Base-by-base conservation (phyloP, 1,284 basidiomycete species). In the Ustilago tritici region DNA sequence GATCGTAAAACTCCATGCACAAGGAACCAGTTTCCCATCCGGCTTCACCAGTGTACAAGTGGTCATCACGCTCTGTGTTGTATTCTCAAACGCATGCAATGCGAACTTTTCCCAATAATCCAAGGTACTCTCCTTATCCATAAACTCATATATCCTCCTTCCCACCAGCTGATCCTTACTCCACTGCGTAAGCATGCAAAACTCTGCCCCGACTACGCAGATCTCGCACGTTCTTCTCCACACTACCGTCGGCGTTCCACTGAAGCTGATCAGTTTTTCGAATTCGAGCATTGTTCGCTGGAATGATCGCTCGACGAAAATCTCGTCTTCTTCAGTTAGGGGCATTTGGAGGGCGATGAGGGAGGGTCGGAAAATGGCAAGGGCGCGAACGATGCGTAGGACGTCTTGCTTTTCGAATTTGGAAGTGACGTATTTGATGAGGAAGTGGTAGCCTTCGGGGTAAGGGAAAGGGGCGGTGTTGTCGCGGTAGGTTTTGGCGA, bases 201-300 rank as follows among this genome's bases (percentile, higher is more conserved):
- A 99, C 87, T 99, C 95, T 2, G 95, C 93, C 0, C 95, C 95
- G 52, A 96, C 96, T 50, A 97, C 91, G 84, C 94, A 95, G 43
- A 99, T 95, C 88, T 99, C 97, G 84, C 96, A 96, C 17, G 97
- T 99, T 56, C 96, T 89, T 36, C 96, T 91, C 96, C 96, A 99
- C 2, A 98, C 93, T n/a, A 97, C 95, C 0, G 96, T 99, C 2
- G 96, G 97, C n/a, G 97, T 99, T 6, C 96, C 97, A 72, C 93
- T 95, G 87, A 95, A 97, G 50, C 94, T 95, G 76, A 99, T 96
- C 74, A 98, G 90, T 87, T 98, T 98, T 86, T 98, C 95, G 65
- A 98, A 90, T 89, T 98, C 95, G 79, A 98, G 89, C 75, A 98
- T 88, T 32, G 95, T 95, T 50, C 96, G 90, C 86, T 98, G 95